These are phyloP conservation scores for Adiantum capillusveneris DNA, from an alignment of 75 land plant species.

Conservation along the genomic window DNA sequence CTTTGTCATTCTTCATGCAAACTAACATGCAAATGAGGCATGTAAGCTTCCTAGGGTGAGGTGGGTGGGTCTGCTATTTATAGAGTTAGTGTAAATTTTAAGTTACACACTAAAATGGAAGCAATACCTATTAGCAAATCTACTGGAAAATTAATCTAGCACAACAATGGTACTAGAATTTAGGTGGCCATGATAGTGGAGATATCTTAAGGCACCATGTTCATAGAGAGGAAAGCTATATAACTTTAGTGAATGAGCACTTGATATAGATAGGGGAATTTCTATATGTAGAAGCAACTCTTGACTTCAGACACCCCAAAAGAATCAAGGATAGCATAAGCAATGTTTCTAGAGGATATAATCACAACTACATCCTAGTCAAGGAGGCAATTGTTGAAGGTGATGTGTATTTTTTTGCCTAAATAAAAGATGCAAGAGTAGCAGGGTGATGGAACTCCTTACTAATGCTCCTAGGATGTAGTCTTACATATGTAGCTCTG, in stretches of 20 bases:
- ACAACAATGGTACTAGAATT: slow-evolving; percentile 92
- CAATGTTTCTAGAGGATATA: slow-evolving; percentile 72
- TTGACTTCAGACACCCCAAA: slow-evolving; percentile 59
- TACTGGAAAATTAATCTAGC: slow-evolving; percentile 84
- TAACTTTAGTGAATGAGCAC: slow-evolving; percentile 71
- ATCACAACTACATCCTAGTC: slow-evolving; percentile 82
- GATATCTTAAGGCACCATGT: slow-evolving; percentile 51
- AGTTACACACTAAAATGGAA: slow-evolving; percentile 75
- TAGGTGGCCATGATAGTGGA: slow-evolving; percentile 77
- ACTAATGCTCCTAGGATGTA: slow-evolving; percentile 86
- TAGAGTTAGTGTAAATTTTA: slow-evolving; percentile 42
- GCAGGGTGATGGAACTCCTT: slow-evolving; percentile 69
- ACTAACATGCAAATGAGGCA: too few relatives aligned
- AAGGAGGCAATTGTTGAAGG: slow-evolving; percentile 41
- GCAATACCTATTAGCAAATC: slow-evolving; percentile 68
- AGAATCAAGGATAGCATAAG: slow-evolving; percentile 28
- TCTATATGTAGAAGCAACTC: slow-evolving; percentile 63
- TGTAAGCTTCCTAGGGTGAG: slow-evolving; percentile 82
- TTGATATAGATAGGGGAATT: slow-evolving; percentile 80
- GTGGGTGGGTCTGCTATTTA: slow-evolving; percentile 63
- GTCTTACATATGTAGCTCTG: slow-evolving; percentile 80
- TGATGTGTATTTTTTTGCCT: slow-evolving; percentile 49
- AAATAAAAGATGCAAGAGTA: slow-evolving; percentile 58
- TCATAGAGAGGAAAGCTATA: slow-evolving; percentile 43
- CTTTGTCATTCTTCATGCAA: too few relatives aligned